phyloP scores from a whole-genome alignment of 2,329 filamentous ascomycete species.

The Thermothelomyces thermophilus region DNA sequence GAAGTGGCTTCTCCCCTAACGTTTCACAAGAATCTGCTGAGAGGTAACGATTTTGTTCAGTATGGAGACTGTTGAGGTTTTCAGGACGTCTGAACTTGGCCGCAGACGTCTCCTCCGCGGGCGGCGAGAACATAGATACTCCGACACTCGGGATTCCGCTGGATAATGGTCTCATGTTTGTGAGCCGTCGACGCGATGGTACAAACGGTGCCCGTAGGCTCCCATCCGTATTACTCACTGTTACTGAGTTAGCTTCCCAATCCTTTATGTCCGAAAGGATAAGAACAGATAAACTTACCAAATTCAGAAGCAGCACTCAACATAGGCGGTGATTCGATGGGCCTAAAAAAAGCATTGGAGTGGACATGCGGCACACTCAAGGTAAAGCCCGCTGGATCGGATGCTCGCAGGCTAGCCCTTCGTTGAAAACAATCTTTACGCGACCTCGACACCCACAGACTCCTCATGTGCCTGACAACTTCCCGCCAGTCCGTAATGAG shows the following conservation, averaged over 20 bases:
- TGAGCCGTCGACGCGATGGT: constrained; percentile 21
- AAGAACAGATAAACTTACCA: constrained; percentile 13
- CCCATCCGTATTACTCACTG: not conserved
- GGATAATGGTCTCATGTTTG: constrained; percentile 15
- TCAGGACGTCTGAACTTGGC: not conserved
- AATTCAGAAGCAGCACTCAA: constrained; percentile 30
- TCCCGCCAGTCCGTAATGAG: constrained; percentile 60
- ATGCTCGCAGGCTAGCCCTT: constrained; percentile 30
- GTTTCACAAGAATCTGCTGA: too few species aligned
- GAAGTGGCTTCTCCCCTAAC: not conserved
- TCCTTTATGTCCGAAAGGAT: not conserved
- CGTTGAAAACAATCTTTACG: constrained; percentile 7
- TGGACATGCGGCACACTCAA: constrained; percentile 20
- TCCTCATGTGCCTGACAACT: constrained; percentile 53
- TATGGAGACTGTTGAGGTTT: not conserved
- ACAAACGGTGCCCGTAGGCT: constrained; percentile 11
- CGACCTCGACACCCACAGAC: constrained; percentile 33
- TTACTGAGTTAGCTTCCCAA: constrained; percentile 6
- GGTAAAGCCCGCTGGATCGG: constrained; percentile 36
- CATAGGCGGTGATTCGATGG: constrained; percentile 32
- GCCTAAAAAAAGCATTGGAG: constrained; percentile 18
- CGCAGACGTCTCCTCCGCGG: constrained; percentile 20
- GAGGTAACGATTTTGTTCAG: not conserved
- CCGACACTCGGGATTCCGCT: constrained; percentile 4
- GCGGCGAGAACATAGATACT: constrained; percentile 22